phyloP scores from a whole-genome alignment of 2,329 filamentous ascomycete species.

The Penicillium sp. region DNA sequence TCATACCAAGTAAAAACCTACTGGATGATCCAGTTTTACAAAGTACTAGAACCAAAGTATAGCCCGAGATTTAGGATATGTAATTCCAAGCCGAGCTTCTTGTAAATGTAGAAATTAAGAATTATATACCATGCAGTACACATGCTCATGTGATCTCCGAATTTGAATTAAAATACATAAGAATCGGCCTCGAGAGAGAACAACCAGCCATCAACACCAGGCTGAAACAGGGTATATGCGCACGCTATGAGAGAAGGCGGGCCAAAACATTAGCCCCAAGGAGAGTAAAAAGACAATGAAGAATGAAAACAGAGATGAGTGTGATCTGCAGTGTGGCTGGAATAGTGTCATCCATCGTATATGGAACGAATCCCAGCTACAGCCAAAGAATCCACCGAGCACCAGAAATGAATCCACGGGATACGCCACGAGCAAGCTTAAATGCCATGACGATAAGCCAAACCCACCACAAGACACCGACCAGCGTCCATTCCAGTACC shows the following conservation, averaged over 20 bases:
- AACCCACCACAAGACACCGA: constrained; percentile 91
- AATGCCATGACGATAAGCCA: constrained; percentile 86
- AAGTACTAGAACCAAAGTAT: no score
- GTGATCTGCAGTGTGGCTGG: no score
- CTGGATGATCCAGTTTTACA: no score
- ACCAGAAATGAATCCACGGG: constrained; percentile 62
- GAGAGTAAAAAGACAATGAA: neutral
- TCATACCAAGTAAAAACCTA: no score
- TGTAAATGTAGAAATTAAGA: no score
- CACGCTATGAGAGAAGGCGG: constrained; percentile 11
- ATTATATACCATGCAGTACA: no score
- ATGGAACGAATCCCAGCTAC: constrained; percentile 40
- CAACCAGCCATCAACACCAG: neutral
- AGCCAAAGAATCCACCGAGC: constrained; percentile 87
- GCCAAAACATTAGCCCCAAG: neutral
- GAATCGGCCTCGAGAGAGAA: neutral
- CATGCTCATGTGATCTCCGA: neutral
- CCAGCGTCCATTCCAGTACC: constrained; percentile 81
- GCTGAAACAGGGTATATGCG: constrained; percentile 19
- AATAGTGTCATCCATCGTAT: no score
- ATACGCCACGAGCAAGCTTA: constrained; percentile 66
- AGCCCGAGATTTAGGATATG: no score
- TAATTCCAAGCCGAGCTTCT: no score
- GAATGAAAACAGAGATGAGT: neutral
- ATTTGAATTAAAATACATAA: constrained; percentile 3